These are phyloP conservation scores for Cucurbita ficifolia DNA, from an alignment of 306 rosid genomes.

Conservation along the genomic window DNA sequence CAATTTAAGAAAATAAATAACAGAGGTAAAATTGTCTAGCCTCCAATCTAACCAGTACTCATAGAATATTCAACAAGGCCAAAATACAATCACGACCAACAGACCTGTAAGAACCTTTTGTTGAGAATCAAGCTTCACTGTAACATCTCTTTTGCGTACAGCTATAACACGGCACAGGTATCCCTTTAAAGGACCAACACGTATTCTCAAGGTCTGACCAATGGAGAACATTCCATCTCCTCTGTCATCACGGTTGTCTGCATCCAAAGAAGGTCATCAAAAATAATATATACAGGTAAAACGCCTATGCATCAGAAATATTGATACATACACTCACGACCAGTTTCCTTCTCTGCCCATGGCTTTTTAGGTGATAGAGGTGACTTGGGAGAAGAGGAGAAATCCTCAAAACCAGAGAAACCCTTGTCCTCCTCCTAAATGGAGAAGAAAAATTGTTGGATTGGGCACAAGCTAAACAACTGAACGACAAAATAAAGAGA, in stretches of 20 bases:
- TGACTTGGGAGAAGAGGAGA: constrained; percentile 70
- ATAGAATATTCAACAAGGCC: background rate
- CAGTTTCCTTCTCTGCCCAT: constrained; percentile 48
- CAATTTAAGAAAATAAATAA: constrained; percentile 3
- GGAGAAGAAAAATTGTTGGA: constrained; percentile 7
- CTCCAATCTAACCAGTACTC: background rate
- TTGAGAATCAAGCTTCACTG: constrained; percentile 95
- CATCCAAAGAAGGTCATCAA: constrained; percentile 17
- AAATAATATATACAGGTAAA: constrained; percentile 10
- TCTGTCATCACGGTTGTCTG: constrained; percentile 56
- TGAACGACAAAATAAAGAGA: background rate
- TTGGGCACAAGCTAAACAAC: background rate
- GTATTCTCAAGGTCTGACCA: constrained; percentile 94
- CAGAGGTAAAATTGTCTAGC: background rate
- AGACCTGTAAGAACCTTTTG: constrained; percentile 94
- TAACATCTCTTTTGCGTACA: constrained; percentile 68
- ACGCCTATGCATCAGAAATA: constrained; percentile 9
- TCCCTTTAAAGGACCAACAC: constrained; percentile 93
- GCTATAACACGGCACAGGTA: constrained; percentile 89
- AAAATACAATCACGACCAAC: constrained; percentile 9
- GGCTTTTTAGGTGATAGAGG: constrained; percentile 75
- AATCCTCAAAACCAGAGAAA: constrained; percentile 40
- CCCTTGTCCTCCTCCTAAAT: constrained; percentile 59
- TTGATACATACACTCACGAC: constrained; percentile 40
- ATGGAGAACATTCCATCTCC: constrained; percentile 52